These are phyloP conservation scores for Ananas comosus DNA, from an alignment of 176 grass and related monocot species.

Conservation along the genomic window DNA sequence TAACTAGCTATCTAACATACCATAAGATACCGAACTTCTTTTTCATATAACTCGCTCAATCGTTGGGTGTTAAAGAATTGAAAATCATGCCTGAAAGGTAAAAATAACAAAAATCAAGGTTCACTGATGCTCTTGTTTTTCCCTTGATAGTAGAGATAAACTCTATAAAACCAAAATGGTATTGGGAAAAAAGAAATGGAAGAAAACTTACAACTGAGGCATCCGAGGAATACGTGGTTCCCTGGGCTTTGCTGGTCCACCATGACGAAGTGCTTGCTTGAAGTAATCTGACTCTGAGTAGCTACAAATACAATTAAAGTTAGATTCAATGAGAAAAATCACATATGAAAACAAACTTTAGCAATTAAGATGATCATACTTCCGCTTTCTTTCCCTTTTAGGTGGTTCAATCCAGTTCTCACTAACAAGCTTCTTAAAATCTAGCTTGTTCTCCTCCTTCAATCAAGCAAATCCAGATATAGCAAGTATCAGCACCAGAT, in stretches of 20 bases:
- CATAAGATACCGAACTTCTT: slow-evolving; percentile 97
- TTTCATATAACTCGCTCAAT: slow-evolving; percentile 89
- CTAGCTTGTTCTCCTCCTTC: slow-evolving; percentile 86
- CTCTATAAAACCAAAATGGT: neutral
- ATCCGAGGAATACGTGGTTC: slow-evolving; percentile 91
- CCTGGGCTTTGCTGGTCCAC: slow-evolving; percentile 70
- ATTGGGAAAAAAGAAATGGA: neutral
- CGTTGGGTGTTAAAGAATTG: slow-evolving; percentile 98
- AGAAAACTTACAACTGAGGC: slow-evolving; percentile 44
- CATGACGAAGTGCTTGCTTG: slow-evolving; percentile 93
- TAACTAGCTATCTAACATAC: slow-evolving; percentile 27
- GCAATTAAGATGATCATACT: slow-evolving; percentile 31
- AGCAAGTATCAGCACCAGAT: neutral
- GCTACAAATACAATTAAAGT: slow-evolving; percentile 34
- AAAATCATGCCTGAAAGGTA: slow-evolving; percentile 80
- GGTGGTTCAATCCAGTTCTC: slow-evolving; percentile 96
- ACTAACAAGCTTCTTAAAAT: slow-evolving; percentile 91
- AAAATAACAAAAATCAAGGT: neutral
- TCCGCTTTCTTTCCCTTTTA: slow-evolving; percentile 86
- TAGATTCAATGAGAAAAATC: neutral
- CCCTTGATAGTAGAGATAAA: neutral
- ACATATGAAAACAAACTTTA: neutral
- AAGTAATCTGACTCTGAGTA: slow-evolving; percentile 97
- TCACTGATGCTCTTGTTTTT: neutral
- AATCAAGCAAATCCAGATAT: slow-evolving; percentile 23